These are phyloP conservation scores for Colletotrichum truncatum DNA, from an alignment of 2,329 filamentous ascomycete species.

Conservation along the genomic window DNA sequence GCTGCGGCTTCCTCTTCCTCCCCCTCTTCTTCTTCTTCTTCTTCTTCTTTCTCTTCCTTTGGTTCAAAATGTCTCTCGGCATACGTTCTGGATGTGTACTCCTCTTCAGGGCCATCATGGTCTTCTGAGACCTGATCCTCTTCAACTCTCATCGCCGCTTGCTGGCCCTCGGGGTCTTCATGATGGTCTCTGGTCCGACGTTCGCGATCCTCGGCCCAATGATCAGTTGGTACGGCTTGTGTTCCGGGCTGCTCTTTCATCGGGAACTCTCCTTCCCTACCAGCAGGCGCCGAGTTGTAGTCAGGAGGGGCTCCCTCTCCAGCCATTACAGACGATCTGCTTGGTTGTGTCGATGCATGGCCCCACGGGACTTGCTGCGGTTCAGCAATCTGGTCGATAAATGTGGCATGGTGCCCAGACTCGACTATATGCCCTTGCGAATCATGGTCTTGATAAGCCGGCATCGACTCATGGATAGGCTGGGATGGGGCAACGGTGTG, in stretches of 20 bases:
- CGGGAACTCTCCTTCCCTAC: not conserved
- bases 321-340: not conserved
- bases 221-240: not conserved
- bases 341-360: constrained; percentile 6
- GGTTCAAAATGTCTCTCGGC: constrained; percentile 14
- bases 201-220: constrained; percentile 4
- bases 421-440: not conserved
- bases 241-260: not conserved
- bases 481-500: not conserved
- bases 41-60: not conserved
- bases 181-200: not conserved
- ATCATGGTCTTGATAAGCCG: not conserved
- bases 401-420: not conserved
- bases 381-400: constrained; percentile 22
- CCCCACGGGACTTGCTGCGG: constrained; percentile 28
- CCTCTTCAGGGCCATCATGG: constrained; percentile 11
- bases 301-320: not conserved
- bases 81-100: not conserved
- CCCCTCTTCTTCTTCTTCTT: no score
- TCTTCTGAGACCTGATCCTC: constrained; percentile 20
- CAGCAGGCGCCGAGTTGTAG: not conserved
- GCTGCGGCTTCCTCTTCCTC: not conserved
- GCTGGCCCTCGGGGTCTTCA: not conserved
- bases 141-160: constrained; percentile 4
- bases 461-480: not conserved